Evolutionary conservation across 1,284 basidiomycete species (phyloP).

Genomic region (Cutaneotrichosporon sp.): DNA sequence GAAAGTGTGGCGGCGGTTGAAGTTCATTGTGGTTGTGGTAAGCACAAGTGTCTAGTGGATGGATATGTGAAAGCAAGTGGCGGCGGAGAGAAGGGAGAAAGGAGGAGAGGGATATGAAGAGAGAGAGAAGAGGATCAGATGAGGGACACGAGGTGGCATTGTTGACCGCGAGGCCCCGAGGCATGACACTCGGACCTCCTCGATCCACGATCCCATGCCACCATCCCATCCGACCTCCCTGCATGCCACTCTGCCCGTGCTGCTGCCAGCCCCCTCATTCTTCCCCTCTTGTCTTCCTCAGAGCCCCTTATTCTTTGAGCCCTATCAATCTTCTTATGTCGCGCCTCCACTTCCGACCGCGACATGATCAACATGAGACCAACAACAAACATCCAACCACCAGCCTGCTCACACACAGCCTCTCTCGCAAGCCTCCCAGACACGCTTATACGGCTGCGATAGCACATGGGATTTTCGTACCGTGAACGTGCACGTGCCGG

Average conservation of each 20-base stretch:
- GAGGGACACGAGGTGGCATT: neutral
- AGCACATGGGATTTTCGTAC: neutral
- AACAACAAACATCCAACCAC: neutral
- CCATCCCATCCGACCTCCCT: neutral
- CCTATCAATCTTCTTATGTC: neutral
- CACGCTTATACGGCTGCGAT: neutral
- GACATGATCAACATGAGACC: neutral
- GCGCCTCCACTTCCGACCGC: neutral
- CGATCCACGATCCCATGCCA: neutral
- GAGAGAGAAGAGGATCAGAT: neutral
- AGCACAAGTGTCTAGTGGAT: neutral
- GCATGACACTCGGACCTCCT: neutral
- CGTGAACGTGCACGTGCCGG: neutral
- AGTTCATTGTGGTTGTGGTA: slow-evolving; percentile 1
- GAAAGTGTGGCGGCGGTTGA: neutral
- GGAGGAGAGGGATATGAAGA: neutral
- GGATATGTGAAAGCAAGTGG: neutral
- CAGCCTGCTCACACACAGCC: neutral
- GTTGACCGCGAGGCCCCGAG: neutral
- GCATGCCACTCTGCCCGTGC: too few species aligned
- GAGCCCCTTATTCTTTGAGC: neutral
- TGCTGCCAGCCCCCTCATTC: too few species aligned
- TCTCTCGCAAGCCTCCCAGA: too few species aligned
- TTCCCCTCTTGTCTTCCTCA: neutral
- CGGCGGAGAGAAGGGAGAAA: neutral